Evolutionary conservation across 176 grass and related monocot species (phyloP), one percentile per base, ranked within the genome.

Genomic region (Oryza glumipatula): DNA sequence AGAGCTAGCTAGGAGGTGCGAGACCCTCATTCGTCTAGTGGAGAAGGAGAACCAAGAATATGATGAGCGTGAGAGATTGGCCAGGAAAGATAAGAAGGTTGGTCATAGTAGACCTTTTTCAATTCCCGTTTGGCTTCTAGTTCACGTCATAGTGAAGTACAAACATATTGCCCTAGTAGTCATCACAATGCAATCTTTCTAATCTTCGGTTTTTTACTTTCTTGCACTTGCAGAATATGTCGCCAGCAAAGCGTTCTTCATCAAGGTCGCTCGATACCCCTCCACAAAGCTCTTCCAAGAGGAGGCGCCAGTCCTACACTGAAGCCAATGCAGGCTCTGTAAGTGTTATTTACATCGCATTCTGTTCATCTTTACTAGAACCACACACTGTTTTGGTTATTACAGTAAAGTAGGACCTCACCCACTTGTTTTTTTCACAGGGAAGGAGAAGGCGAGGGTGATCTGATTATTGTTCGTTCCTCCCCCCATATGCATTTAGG

Each of bases 11-110:
- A 92, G 90, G 56, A 88, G 93, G 30, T 90, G 93, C 21, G 93
- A 95, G 77, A 95, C 93, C 30, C 90, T 95, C 74, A 88, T 95
- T 47, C 87, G 93, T 14, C 85, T 95, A 11, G 93, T 95, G 24
- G 93, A 95, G 90, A 95, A 92, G 78, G 88, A 95, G 87, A 95
- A 90, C 67, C 90, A 95, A 83, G 93, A 95, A 75, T 84, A 84
- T 60, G 93, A 90, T 79, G 88, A 95, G 78, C 83, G 80, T n/a
- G 89, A 92, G 32, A 77, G 93, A 47, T 88, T 90, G 56, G 85
- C 89, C 77, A 83, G 90, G 85, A 91, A 91, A 72, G 90, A 95
- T 67, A 92, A 95, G 80, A 92, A 95, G 67, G 78, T 86, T 56
- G 79, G 89, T 89, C 81, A 56, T 63, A 23, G n/a, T 61, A 22